phyloP scores from a whole-genome alignment of 345 rosid species.

The Salix udensis region DNA sequence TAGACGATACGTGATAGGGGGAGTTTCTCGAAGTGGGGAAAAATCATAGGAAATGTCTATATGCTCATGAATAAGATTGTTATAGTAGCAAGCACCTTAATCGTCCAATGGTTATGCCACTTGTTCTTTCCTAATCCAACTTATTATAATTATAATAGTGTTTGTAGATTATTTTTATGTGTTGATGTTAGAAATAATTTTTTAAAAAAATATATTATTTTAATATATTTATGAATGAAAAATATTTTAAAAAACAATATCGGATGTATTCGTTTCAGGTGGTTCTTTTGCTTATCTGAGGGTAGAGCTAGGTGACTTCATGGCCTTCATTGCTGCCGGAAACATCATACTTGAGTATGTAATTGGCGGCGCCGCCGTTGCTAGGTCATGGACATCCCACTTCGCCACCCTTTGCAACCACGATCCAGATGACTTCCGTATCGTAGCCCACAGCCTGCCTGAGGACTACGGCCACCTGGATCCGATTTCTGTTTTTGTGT shows the following conservation, averaged over 20 bases:
- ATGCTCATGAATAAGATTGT: too few relatives aligned
- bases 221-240: too few relatives aligned
- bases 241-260: too few relatives aligned
- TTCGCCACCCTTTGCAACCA: conserved; percentile 4
- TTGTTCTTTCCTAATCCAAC: too few relatives aligned
- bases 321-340: conserved; percentile 6
- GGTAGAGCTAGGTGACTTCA: conserved; percentile 1
- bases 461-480: conserved; percentile 5
- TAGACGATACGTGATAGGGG: too few relatives aligned
- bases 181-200: accelerated
- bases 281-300: conserved; percentile 5
- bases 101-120: too few relatives aligned
- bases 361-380: conserved; percentile 1
- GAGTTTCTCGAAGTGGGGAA: too few relatives aligned
- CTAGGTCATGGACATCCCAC: conserved; percentile 3
- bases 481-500: not conserved
- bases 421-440: not conserved
- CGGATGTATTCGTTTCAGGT: not conserved
- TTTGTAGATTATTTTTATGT: too few relatives aligned
- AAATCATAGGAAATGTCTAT: too few relatives aligned
- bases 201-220: not conserved
- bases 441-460: not conserved
- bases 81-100: too few relatives aligned
- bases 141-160: too few relatives aligned
- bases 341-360: conserved; percentile 6